Conservation (phyloP, 352 stramenopile genomes). For the Phytophthora rubi region DNA sequence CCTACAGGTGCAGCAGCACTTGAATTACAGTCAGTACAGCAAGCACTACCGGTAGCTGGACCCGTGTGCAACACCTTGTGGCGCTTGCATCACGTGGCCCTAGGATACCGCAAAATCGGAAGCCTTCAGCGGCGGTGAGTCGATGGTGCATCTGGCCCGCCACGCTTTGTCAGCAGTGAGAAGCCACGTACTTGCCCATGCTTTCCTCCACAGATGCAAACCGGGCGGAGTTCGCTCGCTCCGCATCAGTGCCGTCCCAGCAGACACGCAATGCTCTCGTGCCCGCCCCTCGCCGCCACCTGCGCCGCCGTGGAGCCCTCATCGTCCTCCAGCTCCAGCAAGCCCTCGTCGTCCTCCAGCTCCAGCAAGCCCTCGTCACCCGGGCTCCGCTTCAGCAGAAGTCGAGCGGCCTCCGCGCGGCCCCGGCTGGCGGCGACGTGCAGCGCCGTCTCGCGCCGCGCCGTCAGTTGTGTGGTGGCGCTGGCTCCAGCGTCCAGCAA, state of each 20-base stretch:
- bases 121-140: no score
- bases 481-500: slow-evolving; percentile 36
- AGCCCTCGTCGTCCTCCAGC: slow-evolving; percentile 22
- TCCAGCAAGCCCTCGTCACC: slow-evolving; percentile 15
- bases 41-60: no score
- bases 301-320: slow-evolving; percentile 35
- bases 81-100: no score
- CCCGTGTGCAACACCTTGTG: no score
- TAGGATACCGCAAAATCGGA: no score
- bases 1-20: no score
- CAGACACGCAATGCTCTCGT: slow-evolving; percentile 36
- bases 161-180: no score
- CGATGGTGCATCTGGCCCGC: no score
- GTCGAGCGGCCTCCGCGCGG: slow-evolving; percentile 20
- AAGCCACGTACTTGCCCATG: slow-evolving; percentile 8
- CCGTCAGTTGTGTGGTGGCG: slow-evolving; percentile 29
- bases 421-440: slow-evolving; percentile 46
- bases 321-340: slow-evolving; percentile 29
- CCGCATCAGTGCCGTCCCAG: slow-evolving; percentile 6
- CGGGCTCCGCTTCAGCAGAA: slow-evolving; percentile 31
- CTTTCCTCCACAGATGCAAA: no score
- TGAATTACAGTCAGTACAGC: no score
- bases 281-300: slow-evolving; percentile 31
- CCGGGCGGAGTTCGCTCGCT: background rate
- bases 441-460: slow-evolving; percentile 39